These are phyloP conservation scores for Amborella trichopoda DNA, from an alignment of 164 flowering plant species.

Conservation along the genomic window DNA sequence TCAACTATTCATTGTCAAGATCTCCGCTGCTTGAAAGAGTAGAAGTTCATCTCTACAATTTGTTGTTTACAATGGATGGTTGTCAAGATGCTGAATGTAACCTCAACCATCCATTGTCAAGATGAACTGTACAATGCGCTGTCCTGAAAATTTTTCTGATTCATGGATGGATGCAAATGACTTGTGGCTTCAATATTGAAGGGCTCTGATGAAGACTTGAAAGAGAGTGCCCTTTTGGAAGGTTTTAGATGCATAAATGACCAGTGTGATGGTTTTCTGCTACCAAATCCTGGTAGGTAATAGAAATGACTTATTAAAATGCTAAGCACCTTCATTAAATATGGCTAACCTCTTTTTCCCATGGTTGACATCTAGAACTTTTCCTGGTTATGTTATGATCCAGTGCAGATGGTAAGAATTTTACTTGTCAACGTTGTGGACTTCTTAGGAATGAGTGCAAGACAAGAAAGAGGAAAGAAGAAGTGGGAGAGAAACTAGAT, in stretches of 20 bases:
- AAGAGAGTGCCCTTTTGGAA: conserved; percentile 83
- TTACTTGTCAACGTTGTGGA: conserved; percentile 81
- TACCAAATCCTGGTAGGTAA: conserved; percentile 73
- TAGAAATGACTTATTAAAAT: no score
- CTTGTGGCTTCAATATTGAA: no score
- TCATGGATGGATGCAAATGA: no score
- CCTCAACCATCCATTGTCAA: no score
- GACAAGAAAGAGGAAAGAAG: conserved; percentile 28
- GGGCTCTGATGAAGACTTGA: conserved; percentile 65
- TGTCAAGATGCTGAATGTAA: no score
- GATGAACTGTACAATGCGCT: no score
- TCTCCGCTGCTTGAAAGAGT: no score
- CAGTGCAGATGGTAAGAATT: conserved; percentile 53
- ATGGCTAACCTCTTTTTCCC: not conserved
- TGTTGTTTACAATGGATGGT: no score
- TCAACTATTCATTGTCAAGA: no score
- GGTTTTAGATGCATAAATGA: conserved; percentile 69
- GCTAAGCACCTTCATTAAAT: no score
- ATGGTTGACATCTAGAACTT: not conserved
- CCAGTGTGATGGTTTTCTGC: conserved; percentile 62
- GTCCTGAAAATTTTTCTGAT: no score
- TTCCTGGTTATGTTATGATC: not conserved
- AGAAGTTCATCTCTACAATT: no score
- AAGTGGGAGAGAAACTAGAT: conserved; percentile 39
- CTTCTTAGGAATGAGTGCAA: conserved; percentile 56